These are phyloP conservation scores for Tephrocybe sp. DNA, from an alignment of 768 basidiomycete genomes.

Conservation along the genomic window DNA sequence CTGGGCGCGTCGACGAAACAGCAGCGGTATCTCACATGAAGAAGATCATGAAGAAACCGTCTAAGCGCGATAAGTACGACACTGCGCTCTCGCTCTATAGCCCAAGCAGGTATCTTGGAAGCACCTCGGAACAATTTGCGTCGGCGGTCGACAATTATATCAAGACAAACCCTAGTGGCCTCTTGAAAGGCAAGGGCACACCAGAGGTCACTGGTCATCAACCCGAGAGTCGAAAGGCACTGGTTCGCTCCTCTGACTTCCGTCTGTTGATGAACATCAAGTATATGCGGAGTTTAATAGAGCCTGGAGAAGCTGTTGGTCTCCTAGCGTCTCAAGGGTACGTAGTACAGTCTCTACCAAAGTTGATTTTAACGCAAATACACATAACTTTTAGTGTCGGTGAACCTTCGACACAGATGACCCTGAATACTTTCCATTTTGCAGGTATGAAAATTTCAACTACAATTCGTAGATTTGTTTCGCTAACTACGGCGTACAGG, in stretches of 20 bases:
- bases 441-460: constrained; percentile 54
- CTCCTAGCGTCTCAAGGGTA: constrained; percentile 96
- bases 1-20: constrained; percentile 58
- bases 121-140: constrained; percentile 91
- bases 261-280: constrained; percentile 83
- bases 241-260: constrained; percentile 60
- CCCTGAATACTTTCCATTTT: constrained; percentile 98
- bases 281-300: constrained; percentile 90
- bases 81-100: constrained; percentile 75
- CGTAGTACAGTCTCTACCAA: constrained; percentile 19
- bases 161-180: constrained; percentile 61
- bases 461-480: neutral
- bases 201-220: constrained; percentile 23
- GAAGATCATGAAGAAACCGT: constrained; percentile 76
- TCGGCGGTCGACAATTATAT: constrained; percentile 75
- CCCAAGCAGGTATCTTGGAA: constrained; percentile 80
- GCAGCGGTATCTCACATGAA: constrained; percentile 82
- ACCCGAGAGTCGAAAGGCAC: constrained; percentile 37
- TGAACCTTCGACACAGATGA: constrained; percentile 99
- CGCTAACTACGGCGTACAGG: constrained; percentile 42
- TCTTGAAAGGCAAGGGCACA: constrained; percentile 37
- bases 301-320: constrained; percentile 98
- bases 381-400: constrained; percentile 67
- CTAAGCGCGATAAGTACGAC: constrained; percentile 57
- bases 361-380: neutral